Conservation (phyloP, 805 yeast species). For the Candida nemodendra region DNA sequence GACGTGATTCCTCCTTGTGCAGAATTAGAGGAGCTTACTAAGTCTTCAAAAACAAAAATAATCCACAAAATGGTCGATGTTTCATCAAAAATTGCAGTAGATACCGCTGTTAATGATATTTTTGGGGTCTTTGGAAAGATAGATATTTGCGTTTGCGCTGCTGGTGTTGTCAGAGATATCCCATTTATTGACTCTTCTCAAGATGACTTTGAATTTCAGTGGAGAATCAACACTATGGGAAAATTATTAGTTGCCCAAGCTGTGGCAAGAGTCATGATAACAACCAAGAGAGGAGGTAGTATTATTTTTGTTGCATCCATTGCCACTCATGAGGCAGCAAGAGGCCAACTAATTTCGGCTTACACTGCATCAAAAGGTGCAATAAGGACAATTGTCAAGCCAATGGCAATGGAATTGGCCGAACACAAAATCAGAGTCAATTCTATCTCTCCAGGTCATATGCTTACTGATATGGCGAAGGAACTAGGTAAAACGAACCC, state of each 20-base stretch:
- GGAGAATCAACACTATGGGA: too few relatives aligned
- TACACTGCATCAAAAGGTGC: constrained; percentile 43
- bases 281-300: too few relatives aligned
- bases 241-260: too few relatives aligned
- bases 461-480: constrained; percentile 42
- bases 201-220: neutral
- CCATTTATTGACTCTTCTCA: neutral
- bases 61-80: too few relatives aligned
- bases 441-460: constrained; percentile 48
- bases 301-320: neutral
- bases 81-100: neutral
- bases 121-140: neutral
- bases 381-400: constrained; percentile 33
- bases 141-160: neutral
- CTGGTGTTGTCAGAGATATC: neutral
- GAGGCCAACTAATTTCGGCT: constrained; percentile 25
- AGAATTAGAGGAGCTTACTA: too few relatives aligned
- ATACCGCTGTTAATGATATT: neutral
- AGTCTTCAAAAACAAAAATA: neutral
- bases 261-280: too few relatives aligned
- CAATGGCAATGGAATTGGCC: constrained; percentile 43
- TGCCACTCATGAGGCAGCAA: neutral
- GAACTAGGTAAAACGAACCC: constrained; percentile 28
- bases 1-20: too few relatives aligned
- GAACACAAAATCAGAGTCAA: constrained; percentile 42